These are phyloP conservation scores for Linderniella brevidens DNA, from an alignment of 257 asterid species.

Conservation along the genomic window DNA sequence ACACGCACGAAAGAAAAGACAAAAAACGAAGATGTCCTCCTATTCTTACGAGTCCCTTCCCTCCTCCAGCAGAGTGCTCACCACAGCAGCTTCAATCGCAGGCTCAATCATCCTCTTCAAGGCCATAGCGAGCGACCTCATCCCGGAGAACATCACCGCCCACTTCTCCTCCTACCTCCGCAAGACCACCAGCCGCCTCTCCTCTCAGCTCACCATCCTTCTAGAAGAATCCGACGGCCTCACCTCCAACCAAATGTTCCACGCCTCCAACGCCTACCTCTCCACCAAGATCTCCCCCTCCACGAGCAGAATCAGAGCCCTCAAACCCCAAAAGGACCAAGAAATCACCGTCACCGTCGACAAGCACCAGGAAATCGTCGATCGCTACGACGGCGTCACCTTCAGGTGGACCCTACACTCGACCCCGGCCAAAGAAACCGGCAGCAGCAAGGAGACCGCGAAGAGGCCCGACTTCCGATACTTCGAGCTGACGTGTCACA, in stretches of 20 bases:
- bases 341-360: slow-evolving; percentile 29
- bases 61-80: slow-evolving; percentile 36
- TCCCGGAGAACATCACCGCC: slow-evolving; percentile 27
- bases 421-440: slow-evolving; percentile 23
- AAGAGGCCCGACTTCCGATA: slow-evolving; percentile 25
- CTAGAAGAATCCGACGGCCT: slow-evolving; percentile 54
- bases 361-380: slow-evolving; percentile 30
- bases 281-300: slow-evolving; percentile 35
- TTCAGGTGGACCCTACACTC: slow-evolving; percentile 33
- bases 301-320: slow-evolving; percentile 29
- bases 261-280: slow-evolving; percentile 54
- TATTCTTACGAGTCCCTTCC: slow-evolving; percentile 31
- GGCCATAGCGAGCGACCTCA: slow-evolving; percentile 34
- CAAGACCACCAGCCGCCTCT: slow-evolving; percentile 12
- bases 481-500: slow-evolving; percentile 56
- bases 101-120: slow-evolving; percentile 56
- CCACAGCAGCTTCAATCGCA: slow-evolving; percentile 74
- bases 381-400: slow-evolving; percentile 10
- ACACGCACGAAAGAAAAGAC: too few relatives aligned
- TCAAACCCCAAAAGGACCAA: slow-evolving; percentile 35
- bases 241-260: slow-evolving; percentile 40
- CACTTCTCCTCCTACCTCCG: slow-evolving; percentile 17
- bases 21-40: neutral
- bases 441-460: slow-evolving; percentile 7
- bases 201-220: slow-evolving; percentile 31